These are phyloP conservation scores for Fusarium robinianum DNA, from an alignment of 2,329 filamentous ascomycete genomes.

Conservation along the genomic window DNA sequence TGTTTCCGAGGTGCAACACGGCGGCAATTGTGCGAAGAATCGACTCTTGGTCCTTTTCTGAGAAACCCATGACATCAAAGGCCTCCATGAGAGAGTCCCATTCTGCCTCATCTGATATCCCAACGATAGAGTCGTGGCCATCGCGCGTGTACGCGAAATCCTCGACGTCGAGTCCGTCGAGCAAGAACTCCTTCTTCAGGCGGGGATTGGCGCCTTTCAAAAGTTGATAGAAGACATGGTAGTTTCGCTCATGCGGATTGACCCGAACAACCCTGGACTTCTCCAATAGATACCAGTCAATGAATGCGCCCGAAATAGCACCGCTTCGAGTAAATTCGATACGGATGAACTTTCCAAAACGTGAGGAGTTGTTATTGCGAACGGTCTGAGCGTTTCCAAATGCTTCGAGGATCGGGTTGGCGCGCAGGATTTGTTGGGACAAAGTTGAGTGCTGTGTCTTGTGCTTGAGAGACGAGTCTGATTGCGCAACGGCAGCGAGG, in stretches of 20 bases:
- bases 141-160: constrained; percentile 91
- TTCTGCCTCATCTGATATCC: constrained; percentile 87
- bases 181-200: constrained; percentile 75
- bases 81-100: constrained; percentile 91
- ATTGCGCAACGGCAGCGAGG: constrained; percentile 87
- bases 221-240: constrained; percentile 97
- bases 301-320: constrained; percentile 92
- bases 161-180: constrained; percentile 75
- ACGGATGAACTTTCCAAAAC: constrained; percentile 98
- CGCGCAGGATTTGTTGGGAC: constrained; percentile 93
- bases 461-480: constrained; percentile 71
- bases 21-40: constrained; percentile 89
- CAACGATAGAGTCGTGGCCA: constrained; percentile 88
- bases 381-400: constrained; percentile 99
- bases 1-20: constrained; percentile 91
- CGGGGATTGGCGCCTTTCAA: constrained; percentile 77
- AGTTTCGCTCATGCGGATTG: constrained; percentile 88
- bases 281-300: constrained; percentile 97
- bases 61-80: constrained; percentile 92
- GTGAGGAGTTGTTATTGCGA: constrained; percentile 96
- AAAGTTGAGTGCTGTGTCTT: constrained; percentile 75
- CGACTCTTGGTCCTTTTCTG: constrained; percentile 77
- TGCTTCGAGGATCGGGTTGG: constrained; percentile 95
- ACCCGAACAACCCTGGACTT: constrained; percentile 96
- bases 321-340: constrained; percentile 91